Conservation (phyloP, 2,329 filamentous ascomycete species). For the Aaosphaeria arxii region DNA sequence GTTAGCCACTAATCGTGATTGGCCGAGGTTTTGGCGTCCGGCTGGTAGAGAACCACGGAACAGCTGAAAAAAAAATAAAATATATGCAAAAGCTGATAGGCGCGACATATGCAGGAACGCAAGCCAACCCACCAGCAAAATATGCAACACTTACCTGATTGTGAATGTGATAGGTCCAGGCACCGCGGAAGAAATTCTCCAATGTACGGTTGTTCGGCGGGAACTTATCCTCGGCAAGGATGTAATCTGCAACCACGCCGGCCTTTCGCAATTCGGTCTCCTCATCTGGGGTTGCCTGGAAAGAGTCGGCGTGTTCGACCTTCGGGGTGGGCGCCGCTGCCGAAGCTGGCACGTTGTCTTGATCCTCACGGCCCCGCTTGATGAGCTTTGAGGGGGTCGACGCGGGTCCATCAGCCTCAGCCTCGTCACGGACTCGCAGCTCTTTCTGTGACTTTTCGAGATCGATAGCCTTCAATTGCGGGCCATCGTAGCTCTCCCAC, state of each 20-base stretch:
- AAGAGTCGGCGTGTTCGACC: conserved; percentile 32
- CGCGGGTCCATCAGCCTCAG: conserved; percentile 6
- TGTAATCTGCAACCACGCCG: conserved; percentile 44
- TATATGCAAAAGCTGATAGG: conserved; percentile 1
- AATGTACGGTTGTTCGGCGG: conserved; percentile 56
- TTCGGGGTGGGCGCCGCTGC: conserved; percentile 25
- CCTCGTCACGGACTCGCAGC: conserved; percentile 13
- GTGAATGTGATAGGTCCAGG: conserved; percentile 58
- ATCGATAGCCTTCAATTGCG: conserved; percentile 37
- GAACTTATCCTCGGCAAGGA: conserved; percentile 49
- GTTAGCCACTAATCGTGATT: conserved; percentile 20
- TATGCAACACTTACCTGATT: conserved; percentile 45
- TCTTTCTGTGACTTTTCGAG: conserved; percentile 27
- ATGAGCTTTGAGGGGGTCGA: conserved; percentile 3
- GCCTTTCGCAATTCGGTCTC: conserved; percentile 39
- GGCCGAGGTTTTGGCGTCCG: conserved; percentile 1
- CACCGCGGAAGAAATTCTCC: conserved; percentile 55
- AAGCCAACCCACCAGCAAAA: no score
- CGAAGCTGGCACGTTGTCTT: conserved; percentile 24
- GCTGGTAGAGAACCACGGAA: not conserved
- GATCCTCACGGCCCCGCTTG: conserved; percentile 19
- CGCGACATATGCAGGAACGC: no score
- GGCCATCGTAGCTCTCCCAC: conserved; percentile 53
- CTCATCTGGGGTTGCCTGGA: conserved; percentile 40
- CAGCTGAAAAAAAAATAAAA: not conserved